Percentiles rank a stretch among this genome's conserved stretches.
Evolutionary conservation across 106 monocot species (phyloP).

Genomic region (Phalaenopsis aphrodite): DNA sequence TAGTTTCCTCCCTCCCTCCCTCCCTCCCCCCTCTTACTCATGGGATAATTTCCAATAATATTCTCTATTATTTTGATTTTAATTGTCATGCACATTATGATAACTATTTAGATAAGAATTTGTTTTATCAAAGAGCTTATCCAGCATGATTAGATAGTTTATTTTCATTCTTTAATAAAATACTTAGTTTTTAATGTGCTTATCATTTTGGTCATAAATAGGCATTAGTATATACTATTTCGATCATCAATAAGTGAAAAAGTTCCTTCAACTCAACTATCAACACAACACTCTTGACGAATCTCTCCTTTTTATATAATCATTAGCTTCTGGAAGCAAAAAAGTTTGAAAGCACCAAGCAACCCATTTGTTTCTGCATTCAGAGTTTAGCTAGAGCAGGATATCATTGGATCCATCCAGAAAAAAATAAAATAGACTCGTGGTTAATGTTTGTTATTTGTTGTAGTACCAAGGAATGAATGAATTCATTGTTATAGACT

Average conservation of each 20-base stretch:
- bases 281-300: neutral
- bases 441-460: neutral
- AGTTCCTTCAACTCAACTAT: neutral
- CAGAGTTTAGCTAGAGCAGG: neutral
- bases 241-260: neutral
- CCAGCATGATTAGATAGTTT: neutral
- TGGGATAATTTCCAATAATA: neutral
- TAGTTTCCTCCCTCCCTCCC: too few species aligned
- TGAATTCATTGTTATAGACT: neutral
- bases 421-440: too few species aligned
- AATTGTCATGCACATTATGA: neutral
- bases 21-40: too few species aligned
- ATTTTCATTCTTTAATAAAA: neutral
- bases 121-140: neutral
- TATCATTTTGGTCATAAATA: neutral
- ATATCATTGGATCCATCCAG: neutral
- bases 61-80: neutral
- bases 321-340: too few species aligned
- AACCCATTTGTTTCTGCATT: neutral
- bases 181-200: neutral
- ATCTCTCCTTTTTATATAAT: neutral
- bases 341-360: too few species aligned
- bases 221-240: neutral
- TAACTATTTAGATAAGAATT: neutral
- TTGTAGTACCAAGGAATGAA: neutral